These are phyloP conservation scores for Dispira simplex DNA, from an alignment of 192 early-diverging fungal genomes.

Conservation along the genomic window DNA sequence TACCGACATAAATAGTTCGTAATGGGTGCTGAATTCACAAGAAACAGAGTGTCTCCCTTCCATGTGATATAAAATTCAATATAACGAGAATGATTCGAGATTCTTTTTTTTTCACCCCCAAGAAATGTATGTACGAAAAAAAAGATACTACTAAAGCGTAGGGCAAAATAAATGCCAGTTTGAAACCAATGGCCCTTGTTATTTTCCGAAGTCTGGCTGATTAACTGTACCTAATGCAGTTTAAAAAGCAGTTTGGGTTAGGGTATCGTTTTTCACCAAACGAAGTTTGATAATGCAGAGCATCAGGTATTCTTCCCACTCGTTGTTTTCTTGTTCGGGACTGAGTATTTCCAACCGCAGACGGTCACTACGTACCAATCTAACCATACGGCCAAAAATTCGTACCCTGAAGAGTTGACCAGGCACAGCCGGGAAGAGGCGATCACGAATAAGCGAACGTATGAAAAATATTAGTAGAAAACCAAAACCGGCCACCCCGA, in stretches of 20 bases:
- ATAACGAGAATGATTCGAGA: too few species aligned
- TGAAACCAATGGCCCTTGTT: too few species aligned
- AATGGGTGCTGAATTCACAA: too few species aligned
- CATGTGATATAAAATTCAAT: too few species aligned
- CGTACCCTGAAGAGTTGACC: constrained; percentile 42
- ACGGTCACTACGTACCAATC: constrained; percentile 25
- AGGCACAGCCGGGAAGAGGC: constrained; percentile 42
- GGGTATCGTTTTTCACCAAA: constrained; percentile 10
- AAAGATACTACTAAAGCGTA: too few species aligned
- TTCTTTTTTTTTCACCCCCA: too few species aligned
- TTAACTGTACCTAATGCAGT: background rate
- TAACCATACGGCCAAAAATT: constrained; percentile 31
- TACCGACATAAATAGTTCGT: too few species aligned
- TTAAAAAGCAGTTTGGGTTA: constrained; percentile 3
- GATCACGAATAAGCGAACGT: constrained; percentile 42
- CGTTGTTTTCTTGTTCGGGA: constrained; percentile 30
- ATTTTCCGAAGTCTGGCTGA: too few species aligned
- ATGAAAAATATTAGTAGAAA: constrained; percentile 39
- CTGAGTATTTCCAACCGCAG: constrained; percentile 15
- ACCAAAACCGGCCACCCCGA: constrained; percentile 38
- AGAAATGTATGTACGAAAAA: too few species aligned
- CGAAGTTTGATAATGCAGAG: constrained; percentile 13
- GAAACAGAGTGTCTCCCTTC: too few species aligned
- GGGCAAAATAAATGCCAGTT: too few species aligned
- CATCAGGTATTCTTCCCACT: constrained; percentile 26